Evolutionary conservation across 2,329 filamentous ascomycete species (phyloP), one percentile per base, ranked within the genome.

Genomic region (Aspergillaceae sp.): DNA sequence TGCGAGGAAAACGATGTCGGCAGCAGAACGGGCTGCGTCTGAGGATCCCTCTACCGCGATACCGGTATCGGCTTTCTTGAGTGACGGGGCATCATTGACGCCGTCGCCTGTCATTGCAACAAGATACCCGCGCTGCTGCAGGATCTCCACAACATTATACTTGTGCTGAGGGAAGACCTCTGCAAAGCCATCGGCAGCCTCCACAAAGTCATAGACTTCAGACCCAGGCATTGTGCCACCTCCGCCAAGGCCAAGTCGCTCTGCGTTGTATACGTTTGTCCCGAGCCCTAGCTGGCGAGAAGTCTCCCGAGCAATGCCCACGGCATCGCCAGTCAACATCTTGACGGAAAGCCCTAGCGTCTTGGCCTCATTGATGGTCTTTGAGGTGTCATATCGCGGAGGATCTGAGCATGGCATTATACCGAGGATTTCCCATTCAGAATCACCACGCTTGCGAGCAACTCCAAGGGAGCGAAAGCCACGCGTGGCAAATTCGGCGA

Each of bases 51-150:
- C 87, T 61, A 95, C 88, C 54, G 89, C 89, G 73, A 95, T 94
- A 77, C 89, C 89, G 61, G 87, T 94, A 73, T 95, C 87, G n/a
- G 88, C 88, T 76, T 90, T 94, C 76, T 94, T 94, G 64, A 94
- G 76, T 29, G 87, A 94, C 53, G 88, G 87, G 54, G 88, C 88
- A 70, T 94, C 88, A 73, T 94, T 94, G 73, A 94, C 88, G 79
- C 88, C 88, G 59, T 94, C 89, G 77, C 88, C 88, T 71, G 88
- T 95, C 89, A 95, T 94, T 67, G 88, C 89, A 72, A 94, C 88
- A 36, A 94, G 80, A 72, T 94, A 90, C 56, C 88, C 88, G 80
- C 88, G 86, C 74, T 91, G 85, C 74, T 94, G 88, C 43, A 94
- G 80, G 63, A 94, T 94, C 72, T 94, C 87, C 59, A 94, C 88